phyloP scores from a whole-genome alignment of 1,284 basidiomycete species.

The Ceratobasidium sp. region DNA sequence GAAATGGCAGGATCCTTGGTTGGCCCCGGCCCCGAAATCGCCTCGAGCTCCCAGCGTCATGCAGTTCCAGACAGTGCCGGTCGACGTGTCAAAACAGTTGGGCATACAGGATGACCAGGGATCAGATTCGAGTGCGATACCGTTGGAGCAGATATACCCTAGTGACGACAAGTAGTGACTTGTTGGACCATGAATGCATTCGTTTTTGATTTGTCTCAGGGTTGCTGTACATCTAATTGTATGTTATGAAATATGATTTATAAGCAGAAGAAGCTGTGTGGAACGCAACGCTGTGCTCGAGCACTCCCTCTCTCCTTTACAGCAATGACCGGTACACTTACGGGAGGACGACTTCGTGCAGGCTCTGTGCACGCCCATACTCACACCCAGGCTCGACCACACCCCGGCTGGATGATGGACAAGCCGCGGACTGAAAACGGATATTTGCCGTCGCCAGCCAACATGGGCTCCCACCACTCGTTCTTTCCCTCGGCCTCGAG shows the following conservation, averaged over 20 bases:
- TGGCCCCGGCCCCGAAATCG: slow-evolving; percentile 11
- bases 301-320: slow-evolving; percentile 3
- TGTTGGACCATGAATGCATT: too few relatives aligned
- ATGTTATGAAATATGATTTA: slow-evolving; percentile 27
- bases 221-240: too few relatives aligned
- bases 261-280: neutral
- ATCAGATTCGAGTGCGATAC: slow-evolving; percentile 20
- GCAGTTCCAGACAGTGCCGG: slow-evolving; percentile 3
- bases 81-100: neutral
- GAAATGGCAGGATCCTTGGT: slow-evolving; percentile 34
- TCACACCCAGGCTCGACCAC: neutral
- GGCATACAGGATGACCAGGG: neutral
- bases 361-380: slow-evolving; percentile 1
- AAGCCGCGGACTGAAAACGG: slow-evolving; percentile 11
- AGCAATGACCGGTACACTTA: slow-evolving; percentile 7
- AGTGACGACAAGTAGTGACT: neutral
- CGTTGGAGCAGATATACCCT: slow-evolving; percentile 4
- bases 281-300: neutral
- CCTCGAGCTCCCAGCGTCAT: slow-evolving; percentile 7
- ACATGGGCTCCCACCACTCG: neutral
- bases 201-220: too few relatives aligned
- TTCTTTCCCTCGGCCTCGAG: slow-evolving; percentile 21
- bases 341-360: slow-evolving; percentile 14
- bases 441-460: slow-evolving; percentile 29
- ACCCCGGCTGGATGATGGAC: slow-evolving; percentile 37